A percentile compares a stretch with the other conserved stretches of the same genome.
Evolutionary conservation across 169 alveolate genomes (phyloP).

Genomic region (Plasmodium relictum): DNA sequence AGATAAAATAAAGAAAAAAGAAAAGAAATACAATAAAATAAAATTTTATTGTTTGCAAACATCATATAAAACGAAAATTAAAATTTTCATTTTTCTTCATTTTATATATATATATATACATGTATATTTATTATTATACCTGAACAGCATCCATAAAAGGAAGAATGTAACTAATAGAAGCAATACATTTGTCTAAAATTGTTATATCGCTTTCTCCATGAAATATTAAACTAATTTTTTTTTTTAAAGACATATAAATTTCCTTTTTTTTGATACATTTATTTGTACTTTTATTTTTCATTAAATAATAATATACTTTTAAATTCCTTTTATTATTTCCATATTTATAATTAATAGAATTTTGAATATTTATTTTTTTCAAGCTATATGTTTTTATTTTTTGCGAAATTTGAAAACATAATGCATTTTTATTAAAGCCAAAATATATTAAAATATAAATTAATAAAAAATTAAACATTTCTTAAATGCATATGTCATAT

Average conservation of each 20-base stretch:
- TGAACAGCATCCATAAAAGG: constrained; percentile 74
- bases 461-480: constrained; percentile 21
- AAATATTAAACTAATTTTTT: constrained; percentile 30
- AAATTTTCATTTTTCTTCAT: background rate
- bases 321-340: background rate
- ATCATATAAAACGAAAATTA: background rate
- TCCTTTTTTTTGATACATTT: constrained; percentile 3
- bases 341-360: background rate
- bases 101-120: background rate
- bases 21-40: background rate
- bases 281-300: constrained; percentile 10
- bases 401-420: constrained; percentile 3
- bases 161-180: constrained; percentile 51
- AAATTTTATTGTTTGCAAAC: no score
- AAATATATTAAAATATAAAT: constrained; percentile 11
- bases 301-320: constrained; percentile 24
- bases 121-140: constrained; percentile 6
- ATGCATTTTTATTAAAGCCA: constrained; percentile 4
- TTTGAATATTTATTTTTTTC: constrained; percentile 1
- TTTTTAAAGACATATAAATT: constrained; percentile 14
- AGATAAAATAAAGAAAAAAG: no score
- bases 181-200: constrained; percentile 34
- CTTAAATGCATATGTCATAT: constrained; percentile 15
- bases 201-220: constrained; percentile 73
- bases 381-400: constrained; percentile 4